Percentiles rank a stretch among this genome's conserved stretches.
Evolutionary conservation across 2,329 filamentous ascomycete species (phyloP).

Genomic region (Ascochyta viciae-villosae): DNA sequence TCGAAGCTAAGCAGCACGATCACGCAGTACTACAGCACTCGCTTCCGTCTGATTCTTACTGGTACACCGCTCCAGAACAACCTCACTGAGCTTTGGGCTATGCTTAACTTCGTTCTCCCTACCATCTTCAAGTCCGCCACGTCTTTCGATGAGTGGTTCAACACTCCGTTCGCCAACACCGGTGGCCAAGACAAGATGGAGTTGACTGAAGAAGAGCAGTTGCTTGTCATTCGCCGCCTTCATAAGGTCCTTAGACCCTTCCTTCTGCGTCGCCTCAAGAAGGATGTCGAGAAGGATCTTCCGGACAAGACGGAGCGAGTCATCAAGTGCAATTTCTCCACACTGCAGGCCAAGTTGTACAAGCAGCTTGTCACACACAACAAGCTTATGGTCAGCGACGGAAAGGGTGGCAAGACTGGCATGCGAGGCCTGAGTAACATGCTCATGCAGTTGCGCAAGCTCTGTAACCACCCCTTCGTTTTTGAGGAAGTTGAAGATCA

Average conservation of each 20-base stretch:
- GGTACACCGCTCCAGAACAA: constrained; percentile 98
- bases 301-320: constrained; percentile 99
- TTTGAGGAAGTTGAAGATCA: constrained; percentile 98
- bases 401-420: constrained; percentile 92
- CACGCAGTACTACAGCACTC: constrained; percentile 91
- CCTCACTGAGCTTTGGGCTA: constrained; percentile 91
- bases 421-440: constrained; percentile 98
- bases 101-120: constrained; percentile 97
- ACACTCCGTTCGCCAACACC: constrained; percentile 98
- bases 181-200: constrained; percentile 99
- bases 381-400: constrained; percentile 91
- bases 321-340: constrained; percentile 98
- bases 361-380: constrained; percentile 98
- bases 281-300: constrained; percentile 98
- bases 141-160: constrained; percentile 99
- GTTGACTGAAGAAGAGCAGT: constrained; percentile 97
- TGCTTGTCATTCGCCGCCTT: constrained; percentile 95
- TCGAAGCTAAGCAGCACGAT: constrained; percentile 97
- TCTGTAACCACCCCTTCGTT: constrained; percentile 98
- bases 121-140: constrained; percentile 99
- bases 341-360: constrained; percentile 91
- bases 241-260: constrained; percentile 98
- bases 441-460: constrained; percentile 98
- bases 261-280: constrained; percentile 97
- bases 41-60: constrained; percentile 95